Percentiles rank a stretch among this genome's conserved stretches.
These are phyloP conservation scores for Naematelia encephala DNA, from an alignment of 768 basidiomycete genomes.

Conservation along the genomic window DNA sequence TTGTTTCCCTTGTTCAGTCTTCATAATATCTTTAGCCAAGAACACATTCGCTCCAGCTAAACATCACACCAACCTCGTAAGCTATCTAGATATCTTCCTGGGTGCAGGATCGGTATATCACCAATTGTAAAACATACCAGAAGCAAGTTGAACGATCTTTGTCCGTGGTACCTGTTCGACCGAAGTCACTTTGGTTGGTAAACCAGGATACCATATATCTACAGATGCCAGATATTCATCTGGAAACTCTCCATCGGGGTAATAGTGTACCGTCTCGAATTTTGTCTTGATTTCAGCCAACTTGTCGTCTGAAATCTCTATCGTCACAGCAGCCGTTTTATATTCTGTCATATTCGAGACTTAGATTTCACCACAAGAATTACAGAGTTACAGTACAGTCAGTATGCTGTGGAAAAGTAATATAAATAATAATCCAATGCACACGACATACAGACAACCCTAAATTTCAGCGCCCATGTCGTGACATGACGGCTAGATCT, in stretches of 20 bases:
- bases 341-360: constrained; percentile 6
- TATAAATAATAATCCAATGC: no score
- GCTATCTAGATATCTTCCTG: no score
- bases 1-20: constrained; percentile 17
- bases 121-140: constrained; percentile 19
- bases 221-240: constrained; percentile 13
- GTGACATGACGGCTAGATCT: neutral
- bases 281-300: constrained; percentile 13
- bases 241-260: constrained; percentile 22
- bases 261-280: constrained; percentile 30
- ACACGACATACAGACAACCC: no score
- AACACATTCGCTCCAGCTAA: constrained; percentile 30
- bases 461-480: neutral
- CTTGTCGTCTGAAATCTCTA: constrained; percentile 13
- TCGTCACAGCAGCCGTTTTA: constrained; percentile 11
- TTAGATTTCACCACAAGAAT: no score
- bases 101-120: no score
- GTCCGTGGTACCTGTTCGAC: constrained; percentile 21
- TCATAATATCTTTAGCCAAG: constrained; percentile 14
- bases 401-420: no score
- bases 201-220: constrained; percentile 31
- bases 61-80: no score
- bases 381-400: no score
- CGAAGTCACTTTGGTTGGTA: constrained; percentile 12
- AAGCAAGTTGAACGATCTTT: constrained; percentile 32